Base-by-base conservation (phyloP, 2,329 filamentous ascomycete species). In the Thielaviopsis populi region DNA sequence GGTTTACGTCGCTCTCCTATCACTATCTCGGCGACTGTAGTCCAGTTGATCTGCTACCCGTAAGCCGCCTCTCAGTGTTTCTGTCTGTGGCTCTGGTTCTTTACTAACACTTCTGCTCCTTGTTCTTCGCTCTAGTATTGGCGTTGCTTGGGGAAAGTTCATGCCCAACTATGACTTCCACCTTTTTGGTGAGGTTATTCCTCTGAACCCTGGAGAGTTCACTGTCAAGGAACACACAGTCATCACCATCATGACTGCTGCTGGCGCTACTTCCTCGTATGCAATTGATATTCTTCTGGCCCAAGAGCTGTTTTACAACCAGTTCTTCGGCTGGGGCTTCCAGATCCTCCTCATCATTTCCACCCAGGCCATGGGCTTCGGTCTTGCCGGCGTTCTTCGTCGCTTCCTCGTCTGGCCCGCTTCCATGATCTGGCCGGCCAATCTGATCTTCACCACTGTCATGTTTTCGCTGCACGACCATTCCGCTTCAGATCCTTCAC, bases 391-490 rank as follows among this genome's bases (percentile, higher is more conserved):
- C 11, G 70, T 83, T 63, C 76, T 77, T 24, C 75, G 80, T 19
- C 76, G 78, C 50, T 83, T 79, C 73, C 73, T 83, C 43, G 77
- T 80, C 58, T 77, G 74, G 70, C 81, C 79, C 15, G 78, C 81
- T 11, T 77, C 79, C 46, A 82, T 83, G 79, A 77, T 83, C 48
- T 83, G 80, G 80, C 80, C 80, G 0, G 75, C 77, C 59, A 79
- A 79, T 22, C 71, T 83, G 13, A 80, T 81, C 65, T 81, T 79
- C 67, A 78, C 77, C 15, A 78, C 79, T 1, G 72, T 83, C 43
- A 77, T 83, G 69, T 74, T 77, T 66, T 77, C 74, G 46, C 73
- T 78, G 48, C 76, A 78, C 68, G 76, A 78, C 65, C 75, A 77
- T 68, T 73, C 74, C 2, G 72, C 71, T 15, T 76, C 76, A 5